Evolutionary conservation across 306 rosid genomes (phyloP), one percentile per base, ranked within the genome.

Genomic region (Vigna hirtella): DNA sequence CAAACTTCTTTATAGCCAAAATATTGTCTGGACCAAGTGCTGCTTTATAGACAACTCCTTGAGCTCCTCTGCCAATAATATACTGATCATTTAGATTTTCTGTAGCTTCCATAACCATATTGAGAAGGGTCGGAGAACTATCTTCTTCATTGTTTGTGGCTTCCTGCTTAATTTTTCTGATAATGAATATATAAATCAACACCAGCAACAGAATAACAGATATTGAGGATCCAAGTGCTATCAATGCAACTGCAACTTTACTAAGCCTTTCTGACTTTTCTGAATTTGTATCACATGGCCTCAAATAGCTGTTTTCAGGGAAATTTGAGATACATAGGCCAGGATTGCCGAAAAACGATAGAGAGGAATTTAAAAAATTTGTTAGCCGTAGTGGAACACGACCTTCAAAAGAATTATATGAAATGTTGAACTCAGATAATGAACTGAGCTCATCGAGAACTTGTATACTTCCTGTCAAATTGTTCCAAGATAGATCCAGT

Each of bases 31-130:
- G 75, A 47, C 81, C 81, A 26, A 87, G 28, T 42, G 74, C 64
- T 62, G 93, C 97, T 84, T 85, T 90, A 49, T 93, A 93, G 57
- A 93, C 94, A 52, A 84, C 83, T 72, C 98, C 98, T 70, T 90
- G 91, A 30, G 88, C 90, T 79, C 98, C 98, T 87, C 80, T 81
- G 15, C 98, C 98, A 17, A 91, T 79, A 26, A 93, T 65, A 75
- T 79, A 86, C 42, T 70, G 70, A 26, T 88, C 93, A 58, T 72
- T 82, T 16, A 93, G 84, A 57, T 90, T 86, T 24, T 11, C 81
- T 40, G 97, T 91, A 14, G 93, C 96, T 77, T 89, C 61, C 88
- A 90, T 79, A 51, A 87, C 89, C 77, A 83, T 45, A 38, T 47
- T 66, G 42, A 89, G 82, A 64, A 89, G 86, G 48, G 74, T 24